Evolutionary conservation across 257 asterid species (phyloP).

Genomic region (Solanum appendiculatum): DNA sequence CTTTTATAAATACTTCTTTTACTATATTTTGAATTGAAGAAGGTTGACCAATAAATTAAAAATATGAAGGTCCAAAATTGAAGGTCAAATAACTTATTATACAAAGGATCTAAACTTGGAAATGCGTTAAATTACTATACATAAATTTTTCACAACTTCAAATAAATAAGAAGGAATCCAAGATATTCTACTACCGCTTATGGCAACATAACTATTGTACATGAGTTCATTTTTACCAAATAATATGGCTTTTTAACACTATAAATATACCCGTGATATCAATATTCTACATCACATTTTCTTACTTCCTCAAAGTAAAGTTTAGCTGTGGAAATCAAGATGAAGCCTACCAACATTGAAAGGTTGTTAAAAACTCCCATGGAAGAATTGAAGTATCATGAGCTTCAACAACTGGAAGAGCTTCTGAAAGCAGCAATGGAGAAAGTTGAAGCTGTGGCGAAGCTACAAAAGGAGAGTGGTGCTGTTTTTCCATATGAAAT

Average conservation of each 20-base stretch:
- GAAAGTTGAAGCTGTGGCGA: neutral
- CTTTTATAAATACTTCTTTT: too few relatives aligned
- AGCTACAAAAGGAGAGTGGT: too few relatives aligned
- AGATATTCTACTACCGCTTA: too few relatives aligned
- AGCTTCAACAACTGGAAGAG: neutral
- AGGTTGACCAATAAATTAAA: neutral
- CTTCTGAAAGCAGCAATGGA: neutral
- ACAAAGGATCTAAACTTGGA: neutral
- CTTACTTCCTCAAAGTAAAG: neutral
- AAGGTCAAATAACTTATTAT: neutral
- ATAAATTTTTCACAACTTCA: too few relatives aligned
- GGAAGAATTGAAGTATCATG: neutral
- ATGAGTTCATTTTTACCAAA: too few relatives aligned
- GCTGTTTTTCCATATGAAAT: neutral
- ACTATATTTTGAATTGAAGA: neutral
- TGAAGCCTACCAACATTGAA: neutral
- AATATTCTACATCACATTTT: neutral
- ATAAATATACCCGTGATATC: too few relatives aligned
- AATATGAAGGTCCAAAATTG: neutral
- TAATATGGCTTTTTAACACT: neutral
- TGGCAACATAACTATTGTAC: neutral
- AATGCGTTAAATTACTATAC: neutral
- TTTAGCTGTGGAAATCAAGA: too few relatives aligned
- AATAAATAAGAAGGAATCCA: neutral
- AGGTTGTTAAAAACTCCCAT: neutral